Base-by-base conservation (phyloP, 2,329 filamentous ascomycete species). In the Monilinia aucupariae region DNA sequence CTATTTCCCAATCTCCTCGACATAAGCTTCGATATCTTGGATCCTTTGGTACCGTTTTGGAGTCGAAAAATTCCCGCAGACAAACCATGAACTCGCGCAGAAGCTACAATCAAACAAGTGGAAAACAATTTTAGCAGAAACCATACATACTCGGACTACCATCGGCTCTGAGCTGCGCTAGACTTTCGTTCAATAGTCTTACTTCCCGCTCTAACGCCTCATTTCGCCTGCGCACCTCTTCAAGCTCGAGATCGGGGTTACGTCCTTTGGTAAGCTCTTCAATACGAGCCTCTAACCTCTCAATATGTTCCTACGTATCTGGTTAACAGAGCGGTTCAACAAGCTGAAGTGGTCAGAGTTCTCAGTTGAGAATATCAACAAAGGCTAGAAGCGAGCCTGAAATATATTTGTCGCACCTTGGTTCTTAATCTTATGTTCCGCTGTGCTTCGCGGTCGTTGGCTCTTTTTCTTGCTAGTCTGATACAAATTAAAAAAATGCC, bases 401-500 rank as follows among this genome's bases (percentile, higher is more conserved):
- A 47, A 30, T 15, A 25, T 27, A 34, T 37, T 50, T 59, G 17
- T 25, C 51, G 22, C 30, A 62, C 60, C 60, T 60, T 64, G 2
- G 25, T 64, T 61, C 56, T 61, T 22, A 32, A 34, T 34, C 53
- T 51, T 7, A 64, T 96, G 49, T 90, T 90, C 56, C 92, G 84
- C 77, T 96, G 92, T 49, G 92, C 92, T 76, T 96, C 91, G 66
- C 92, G 85, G 75, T 96, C 92, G 78, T 96, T 96, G 73, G 91
- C 90, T 67, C 92, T 83, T 79, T 96, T 96, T 74, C 92, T 88
- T 41, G 89, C 90, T 64, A 96, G 83, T 76, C 96, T 92, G 67
- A 91, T 89, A 17, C 90, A 89, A 25, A 90, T 96, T 73, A 53
- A n/a, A 12, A 45, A 17, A 45, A 13, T 41, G 20, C n/a, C 25